phyloP scores from a whole-genome alignment of 106 monocot genomes.

The Allium fistulosum region DNA sequence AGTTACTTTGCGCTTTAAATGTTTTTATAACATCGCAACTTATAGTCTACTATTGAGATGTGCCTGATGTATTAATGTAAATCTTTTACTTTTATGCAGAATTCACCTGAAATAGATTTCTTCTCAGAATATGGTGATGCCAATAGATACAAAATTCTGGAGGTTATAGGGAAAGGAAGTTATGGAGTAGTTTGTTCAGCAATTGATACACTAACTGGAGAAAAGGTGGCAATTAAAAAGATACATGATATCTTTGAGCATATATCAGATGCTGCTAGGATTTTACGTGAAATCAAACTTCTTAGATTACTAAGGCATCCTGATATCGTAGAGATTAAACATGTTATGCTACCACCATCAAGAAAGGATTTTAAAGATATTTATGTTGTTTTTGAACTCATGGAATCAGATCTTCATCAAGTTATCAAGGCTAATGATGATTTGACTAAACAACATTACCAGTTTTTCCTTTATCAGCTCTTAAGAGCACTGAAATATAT shows the following conservation, averaged over 20 bases:
- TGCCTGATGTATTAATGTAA: no score
- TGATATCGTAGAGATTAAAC: slow-evolving; percentile 55
- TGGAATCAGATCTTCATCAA: slow-evolving; percentile 61
- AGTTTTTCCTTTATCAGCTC: slow-evolving; percentile 54
- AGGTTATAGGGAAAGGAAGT: slow-evolving; percentile 55
- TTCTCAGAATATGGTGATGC: slow-evolving; percentile 53
- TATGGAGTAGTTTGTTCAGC: slow-evolving; percentile 51
- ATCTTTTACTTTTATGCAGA: slow-evolving; percentile 16
- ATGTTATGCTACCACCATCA: slow-evolving; percentile 54
- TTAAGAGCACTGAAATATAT: slow-evolving; percentile 48
- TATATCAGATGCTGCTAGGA: slow-evolving; percentile 51
- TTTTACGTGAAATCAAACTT: slow-evolving; percentile 50
- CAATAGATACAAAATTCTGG: slow-evolving; percentile 40
- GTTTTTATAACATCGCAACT: no score
- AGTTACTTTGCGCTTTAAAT: no score
- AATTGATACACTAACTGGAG: slow-evolving; percentile 39
- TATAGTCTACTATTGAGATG: no score
- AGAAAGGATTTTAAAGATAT: slow-evolving; percentile 46
- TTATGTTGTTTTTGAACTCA: slow-evolving; percentile 39
- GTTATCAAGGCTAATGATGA: slow-evolving; percentile 62
- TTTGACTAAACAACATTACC: slow-evolving; percentile 48
- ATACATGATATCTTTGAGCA: slow-evolving; percentile 59
- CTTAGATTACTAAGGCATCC: slow-evolving; percentile 50
- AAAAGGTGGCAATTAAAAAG: slow-evolving; percentile 50
- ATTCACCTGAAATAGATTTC: slow-evolving; percentile 29